Conservation (phyloP, 179 eudicot species). For the Pouteria campechiana region DNA sequence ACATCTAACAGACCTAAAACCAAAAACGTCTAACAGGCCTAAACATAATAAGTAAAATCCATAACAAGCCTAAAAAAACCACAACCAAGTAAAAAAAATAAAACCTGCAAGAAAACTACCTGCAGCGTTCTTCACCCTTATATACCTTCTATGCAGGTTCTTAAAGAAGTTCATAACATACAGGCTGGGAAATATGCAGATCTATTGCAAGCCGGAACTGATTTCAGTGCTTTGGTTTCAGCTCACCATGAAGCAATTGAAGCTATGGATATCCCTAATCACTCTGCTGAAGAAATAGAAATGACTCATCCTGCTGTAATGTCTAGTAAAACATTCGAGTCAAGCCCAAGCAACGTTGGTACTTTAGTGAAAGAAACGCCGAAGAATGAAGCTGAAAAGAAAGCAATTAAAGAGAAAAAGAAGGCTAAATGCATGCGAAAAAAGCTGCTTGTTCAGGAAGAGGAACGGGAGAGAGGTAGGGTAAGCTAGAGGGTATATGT, state of each 20-base stretch:
- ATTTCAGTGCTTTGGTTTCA: conserved; percentile 63
- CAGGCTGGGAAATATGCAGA: conserved; percentile 96
- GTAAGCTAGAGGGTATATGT: conserved; percentile 91
- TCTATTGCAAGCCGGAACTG: conserved; percentile 92
- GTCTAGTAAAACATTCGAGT: conserved; percentile 25
- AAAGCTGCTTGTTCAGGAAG: conserved; percentile 96
- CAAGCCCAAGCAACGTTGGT: conserved; percentile 19
- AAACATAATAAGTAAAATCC: too few relatives aligned
- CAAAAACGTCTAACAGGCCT: too few relatives aligned
- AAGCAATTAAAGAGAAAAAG: conserved; percentile 92
- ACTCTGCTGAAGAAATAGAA: conserved; percentile 63
- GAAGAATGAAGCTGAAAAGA: conserved; percentile 46
- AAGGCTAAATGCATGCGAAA: conserved; percentile 80
- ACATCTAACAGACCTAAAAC: too few relatives aligned
- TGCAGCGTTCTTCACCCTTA: too few relatives aligned
- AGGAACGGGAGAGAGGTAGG: conserved; percentile 89
- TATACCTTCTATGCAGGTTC: conserved; percentile 46
- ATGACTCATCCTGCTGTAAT: conserved; percentile 26
- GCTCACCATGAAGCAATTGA: conserved; percentile 99
- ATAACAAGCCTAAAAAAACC: too few relatives aligned
- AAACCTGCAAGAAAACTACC: too few relatives aligned
- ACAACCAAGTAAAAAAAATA: too few relatives aligned
- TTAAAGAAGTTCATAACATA: conserved; percentile 79
- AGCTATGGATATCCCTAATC: conserved; percentile 72
- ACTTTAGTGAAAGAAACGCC: conserved; percentile 45